Base-by-base conservation (phyloP, 441 rosid species). In the Mallotus japonicus region DNA sequence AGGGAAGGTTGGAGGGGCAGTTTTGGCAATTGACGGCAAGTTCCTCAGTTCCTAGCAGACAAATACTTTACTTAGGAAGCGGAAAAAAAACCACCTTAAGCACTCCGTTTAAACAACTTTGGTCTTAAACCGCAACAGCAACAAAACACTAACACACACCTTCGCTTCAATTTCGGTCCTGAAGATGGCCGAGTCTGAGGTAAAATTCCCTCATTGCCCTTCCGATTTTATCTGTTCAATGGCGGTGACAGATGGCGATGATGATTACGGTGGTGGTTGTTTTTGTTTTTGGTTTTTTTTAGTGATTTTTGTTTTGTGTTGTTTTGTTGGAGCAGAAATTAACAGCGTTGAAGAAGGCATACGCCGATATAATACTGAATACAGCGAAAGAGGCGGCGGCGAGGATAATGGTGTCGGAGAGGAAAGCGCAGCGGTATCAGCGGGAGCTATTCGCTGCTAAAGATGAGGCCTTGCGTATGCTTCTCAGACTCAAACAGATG, bases 371-470 rank as follows among this genome's bases (percentile, higher is more conserved):
- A 62, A 92, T 95, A 70, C 79, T 95, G 79, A 91, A 91, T 76
- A 88, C 97, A 49, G 94, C 95, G 24, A 95, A 89, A 80, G 99
- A 95, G 76, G 96, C 98, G 64, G 96, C 98, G 76, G 96, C 91
- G 70, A 87, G 97, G 83, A 87, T 92, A 80, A 86, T 91, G 89
- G 83, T 75, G 67, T 89, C 98, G 50, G 99, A 95, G 87, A 86
- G 87, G 80, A 95, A 85, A 79, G 90, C 96, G 72, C 77, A 84
- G 69, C 85, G 86, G 58, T 87, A 76, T 75, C 92, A 90, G 79
- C 87, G 81, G 24, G 99, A 95, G 85, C 93, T 92, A 13, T 80
- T 75, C 22, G 80, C 86, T 0, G 88, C 89, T 6, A 95, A 88
- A 77, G 96, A 90, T 65, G 96, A 95, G 72, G 83, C 97, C 16